These are phyloP conservation scores for Salvia sclarea DNA, from an alignment of 305 asterid species.

Conservation along the genomic window DNA sequence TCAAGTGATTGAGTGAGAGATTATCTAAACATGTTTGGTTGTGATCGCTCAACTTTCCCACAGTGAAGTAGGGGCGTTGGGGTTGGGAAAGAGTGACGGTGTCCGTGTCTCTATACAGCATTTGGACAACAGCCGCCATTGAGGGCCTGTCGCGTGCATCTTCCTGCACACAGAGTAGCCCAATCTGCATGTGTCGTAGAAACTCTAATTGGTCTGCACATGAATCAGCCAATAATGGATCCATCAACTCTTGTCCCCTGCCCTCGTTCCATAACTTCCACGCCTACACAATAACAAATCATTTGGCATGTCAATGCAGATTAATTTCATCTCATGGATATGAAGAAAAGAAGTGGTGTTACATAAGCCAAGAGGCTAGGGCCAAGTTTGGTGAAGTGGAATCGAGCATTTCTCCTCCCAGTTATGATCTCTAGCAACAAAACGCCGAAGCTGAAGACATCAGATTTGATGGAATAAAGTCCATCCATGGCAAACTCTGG, in stretches of 20 bases:
- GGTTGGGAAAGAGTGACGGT: not conserved
- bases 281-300: slow-evolving; percentile 7
- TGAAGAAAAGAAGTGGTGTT: not conserved
- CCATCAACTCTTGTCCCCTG: slow-evolving; percentile 2
- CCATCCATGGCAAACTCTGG: slow-evolving; percentile 36
- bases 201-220: not conserved
- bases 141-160: slow-evolving; percentile 27
- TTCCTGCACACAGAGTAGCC: slow-evolving; percentile 36
- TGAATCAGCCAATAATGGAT: slow-evolving; percentile 19
- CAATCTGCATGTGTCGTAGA: slow-evolving; percentile 26
- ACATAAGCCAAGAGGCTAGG: slow-evolving; percentile 29
- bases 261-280: slow-evolving; percentile 31
- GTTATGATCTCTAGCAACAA: slow-evolving; percentile 30
- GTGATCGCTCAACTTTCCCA: slow-evolving; percentile 9
- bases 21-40: not conserved
- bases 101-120: slow-evolving; percentile 23
- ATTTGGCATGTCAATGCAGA: not conserved
- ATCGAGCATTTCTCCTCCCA: slow-evolving; percentile 25
- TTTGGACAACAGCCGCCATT: slow-evolving; percentile 24
- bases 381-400: slow-evolving; percentile 10
- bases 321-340: too few relatives aligned
- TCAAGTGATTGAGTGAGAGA: slow-evolving; percentile 12
- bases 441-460: slow-evolving; percentile 36
- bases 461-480: slow-evolving; percentile 27
- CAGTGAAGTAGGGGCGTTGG: not conserved